Evolutionary conservation across 306 rosid genomes (phyloP).

Genomic region (Mimosa pudica): DNA sequence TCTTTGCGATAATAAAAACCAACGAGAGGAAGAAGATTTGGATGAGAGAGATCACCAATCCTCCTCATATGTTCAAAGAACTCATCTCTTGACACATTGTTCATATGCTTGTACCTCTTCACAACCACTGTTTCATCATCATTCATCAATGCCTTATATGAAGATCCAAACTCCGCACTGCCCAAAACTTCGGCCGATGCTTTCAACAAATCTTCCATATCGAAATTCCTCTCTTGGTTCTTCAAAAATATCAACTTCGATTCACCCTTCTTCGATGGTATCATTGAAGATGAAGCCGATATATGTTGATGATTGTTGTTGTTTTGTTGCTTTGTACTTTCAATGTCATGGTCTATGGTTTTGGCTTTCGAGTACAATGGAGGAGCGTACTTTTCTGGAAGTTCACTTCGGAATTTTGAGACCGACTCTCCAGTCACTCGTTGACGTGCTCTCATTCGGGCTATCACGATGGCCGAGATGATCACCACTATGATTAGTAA

Average conservation of each 20-base stretch:
- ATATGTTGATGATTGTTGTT: neutral
- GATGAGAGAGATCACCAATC: constrained; percentile 65
- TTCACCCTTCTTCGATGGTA: constrained; percentile 46
- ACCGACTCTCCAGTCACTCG: neutral
- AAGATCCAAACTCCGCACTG: constrained; percentile 85
- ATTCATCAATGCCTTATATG: constrained; percentile 69
- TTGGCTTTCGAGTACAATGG: constrained; percentile 36
- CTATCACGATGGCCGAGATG: constrained; percentile 36
- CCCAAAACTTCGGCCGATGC: constrained; percentile 92
- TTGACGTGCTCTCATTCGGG: constrained; percentile 24
- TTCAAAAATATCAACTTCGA: constrained; percentile 63
- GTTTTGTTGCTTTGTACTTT: neutral
- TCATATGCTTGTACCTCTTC: constrained; percentile 90
- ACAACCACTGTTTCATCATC: constrained; percentile 66
- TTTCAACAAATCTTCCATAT: constrained; percentile 67
- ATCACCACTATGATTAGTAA: constrained; percentile 44
- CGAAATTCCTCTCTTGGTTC: constrained; percentile 58
- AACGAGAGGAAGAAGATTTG: constrained; percentile 71
- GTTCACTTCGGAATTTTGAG: constrained; percentile 24
- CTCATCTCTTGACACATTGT: constrained; percentile 72
- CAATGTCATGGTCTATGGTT: constrained; percentile 33
- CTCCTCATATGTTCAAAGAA: constrained; percentile 87
- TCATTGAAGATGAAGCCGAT: neutral
- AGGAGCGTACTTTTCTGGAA: constrained; percentile 21
- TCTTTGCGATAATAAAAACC: constrained; percentile 80